Conservation (phyloP, 768 basidiomycete genomes). For the Gloeostereum incarnatum region DNA sequence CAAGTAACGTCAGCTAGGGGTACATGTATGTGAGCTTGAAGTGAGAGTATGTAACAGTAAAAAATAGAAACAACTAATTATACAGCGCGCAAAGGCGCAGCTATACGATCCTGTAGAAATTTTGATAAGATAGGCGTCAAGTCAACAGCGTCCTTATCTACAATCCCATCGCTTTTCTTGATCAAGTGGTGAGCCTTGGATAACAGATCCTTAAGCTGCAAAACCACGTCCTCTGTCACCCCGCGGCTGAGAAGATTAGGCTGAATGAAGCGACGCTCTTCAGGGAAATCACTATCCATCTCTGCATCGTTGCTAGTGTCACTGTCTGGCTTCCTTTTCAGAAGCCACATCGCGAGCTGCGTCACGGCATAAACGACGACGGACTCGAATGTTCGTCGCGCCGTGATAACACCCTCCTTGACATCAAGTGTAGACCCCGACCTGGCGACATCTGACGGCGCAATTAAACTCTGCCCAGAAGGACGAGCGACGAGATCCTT, state of each 20-base stretch:
- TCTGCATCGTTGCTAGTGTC: conserved; percentile 32
- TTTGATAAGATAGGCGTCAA: conserved; percentile 49
- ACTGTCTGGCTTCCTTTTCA: conserved; percentile 59
- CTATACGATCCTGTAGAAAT: conserved; percentile 63
- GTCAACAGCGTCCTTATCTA: conserved; percentile 40
- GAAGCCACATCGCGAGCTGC: conserved; percentile 73
- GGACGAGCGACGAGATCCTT: conserved; percentile 57
- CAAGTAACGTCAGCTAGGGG: too few relatives aligned
- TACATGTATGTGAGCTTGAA: too few relatives aligned
- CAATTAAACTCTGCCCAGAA: conserved; percentile 41
- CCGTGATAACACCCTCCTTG: conserved; percentile 44
- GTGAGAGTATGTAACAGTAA: too few relatives aligned
- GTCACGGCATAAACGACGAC: conserved; percentile 64
- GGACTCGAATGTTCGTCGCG: conserved; percentile 56
- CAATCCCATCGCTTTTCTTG: conserved; percentile 42
- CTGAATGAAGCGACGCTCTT: conserved; percentile 37
- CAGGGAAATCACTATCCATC: conserved; percentile 23
- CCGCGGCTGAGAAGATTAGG: conserved; percentile 63
- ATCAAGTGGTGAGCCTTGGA: conserved; percentile 57
- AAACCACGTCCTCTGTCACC: conserved; percentile 74
- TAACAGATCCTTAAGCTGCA: conserved; percentile 59
- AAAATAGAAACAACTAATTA: too few relatives aligned
- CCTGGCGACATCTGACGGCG: conserved; percentile 11
- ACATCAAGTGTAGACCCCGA: conserved; percentile 33
- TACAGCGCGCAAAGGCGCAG: too few relatives aligned